Percentiles rank a stretch among this genome's conserved stretches.
Conservation (phyloP, 2,329 filamentous ascomycete genomes). For the Dothiorella sarmentorum region DNA sequence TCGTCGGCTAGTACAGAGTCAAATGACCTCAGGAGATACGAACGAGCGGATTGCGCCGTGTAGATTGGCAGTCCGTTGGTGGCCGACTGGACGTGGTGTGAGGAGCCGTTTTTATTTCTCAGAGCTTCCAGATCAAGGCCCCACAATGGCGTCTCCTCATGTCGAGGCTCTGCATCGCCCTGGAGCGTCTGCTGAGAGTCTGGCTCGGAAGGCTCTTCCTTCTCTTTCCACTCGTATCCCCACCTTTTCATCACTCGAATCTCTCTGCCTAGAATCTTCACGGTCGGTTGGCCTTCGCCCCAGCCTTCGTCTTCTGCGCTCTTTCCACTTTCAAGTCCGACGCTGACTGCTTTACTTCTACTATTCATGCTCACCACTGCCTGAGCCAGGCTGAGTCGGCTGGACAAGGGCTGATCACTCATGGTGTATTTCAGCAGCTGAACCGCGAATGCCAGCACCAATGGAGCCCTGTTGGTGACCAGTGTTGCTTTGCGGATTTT, state of each 20-base stretch:
- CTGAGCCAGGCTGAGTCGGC: constrained; percentile 76
- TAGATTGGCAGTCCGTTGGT: constrained; percentile 63
- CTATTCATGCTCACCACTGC: constrained; percentile 81
- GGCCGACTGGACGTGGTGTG: constrained; percentile 24
- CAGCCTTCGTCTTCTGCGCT: constrained; percentile 68
- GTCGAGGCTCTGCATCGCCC: constrained; percentile 18
- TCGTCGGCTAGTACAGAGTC: background rate
- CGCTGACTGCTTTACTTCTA: constrained; percentile 67
- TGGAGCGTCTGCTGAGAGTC: constrained; percentile 26
- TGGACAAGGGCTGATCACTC: constrained; percentile 82
- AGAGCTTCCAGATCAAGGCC: constrained; percentile 56
- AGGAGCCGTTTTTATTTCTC: constrained; percentile 43
- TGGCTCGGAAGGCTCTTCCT: constrained; percentile 13
- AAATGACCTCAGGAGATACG: constrained; percentile 60
- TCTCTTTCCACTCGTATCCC: constrained; percentile 60
- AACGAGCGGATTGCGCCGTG: constrained; percentile 64
- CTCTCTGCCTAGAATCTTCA: constrained; percentile 70
- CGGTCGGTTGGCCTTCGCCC: constrained; percentile 70
- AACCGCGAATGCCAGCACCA: constrained; percentile 77
- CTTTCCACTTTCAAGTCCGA: constrained; percentile 66
- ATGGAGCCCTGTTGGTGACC: constrained; percentile 74
- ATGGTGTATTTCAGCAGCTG: constrained; percentile 73
- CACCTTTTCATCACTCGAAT: constrained; percentile 73
- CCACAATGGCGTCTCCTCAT: constrained; percentile 51
- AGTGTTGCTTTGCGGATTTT: constrained; percentile 57